Evolutionary conservation across 2,329 filamentous ascomycete genomes (phyloP), one percentile per base, ranked within the genome.

Genomic region (Fusarium kyushuense): DNA sequence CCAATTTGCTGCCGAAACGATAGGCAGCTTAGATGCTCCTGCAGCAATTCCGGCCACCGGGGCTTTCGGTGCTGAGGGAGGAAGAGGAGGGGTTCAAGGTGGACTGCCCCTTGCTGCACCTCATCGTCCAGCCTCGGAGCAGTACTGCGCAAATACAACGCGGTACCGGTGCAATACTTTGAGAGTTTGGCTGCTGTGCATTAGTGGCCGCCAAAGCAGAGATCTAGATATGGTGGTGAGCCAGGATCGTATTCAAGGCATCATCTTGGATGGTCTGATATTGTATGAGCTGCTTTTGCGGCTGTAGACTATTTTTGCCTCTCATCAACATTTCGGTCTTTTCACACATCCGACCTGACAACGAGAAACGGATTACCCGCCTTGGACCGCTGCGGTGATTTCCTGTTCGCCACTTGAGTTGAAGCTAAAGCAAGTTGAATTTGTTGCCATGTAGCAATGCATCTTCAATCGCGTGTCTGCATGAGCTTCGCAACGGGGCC

Each of bases 121-220:
- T 73, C 67, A 58, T 55, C 54, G 48, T 54, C 48, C 58, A 54
- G 57, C 53, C 47, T 55, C 53, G 23, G 65, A 45, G 35, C 61
- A 70, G 51, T 58, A 51, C 66, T 58, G 60, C 70, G 53, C 46
- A 61, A 67, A 70, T 69, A 71, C 70, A 59, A 63, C 52, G 32
- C 58, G 48, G 59, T 62, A 62, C 57, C n/a, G 29, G 23, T 25
- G 52, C 42, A 54, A 64, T 72, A 71, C 72, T 64, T 59, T 45
- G 47, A 52, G 60, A 38, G 56, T 58, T 59, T 68, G 63, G 63
- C 54, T 72, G 65, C 63, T 69, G 64, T 76, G 77, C 77, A 77
- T 78, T 76, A 77, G 76, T 72, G 74, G 74, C 71, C 69, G 71
- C 69, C 73, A 73, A 63, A 73, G 64, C 64, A 75, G 70, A 77